phyloP scores from a whole-genome alignment of 1,284 basidiomycete genomes.

The Chiua sp. region DNA sequence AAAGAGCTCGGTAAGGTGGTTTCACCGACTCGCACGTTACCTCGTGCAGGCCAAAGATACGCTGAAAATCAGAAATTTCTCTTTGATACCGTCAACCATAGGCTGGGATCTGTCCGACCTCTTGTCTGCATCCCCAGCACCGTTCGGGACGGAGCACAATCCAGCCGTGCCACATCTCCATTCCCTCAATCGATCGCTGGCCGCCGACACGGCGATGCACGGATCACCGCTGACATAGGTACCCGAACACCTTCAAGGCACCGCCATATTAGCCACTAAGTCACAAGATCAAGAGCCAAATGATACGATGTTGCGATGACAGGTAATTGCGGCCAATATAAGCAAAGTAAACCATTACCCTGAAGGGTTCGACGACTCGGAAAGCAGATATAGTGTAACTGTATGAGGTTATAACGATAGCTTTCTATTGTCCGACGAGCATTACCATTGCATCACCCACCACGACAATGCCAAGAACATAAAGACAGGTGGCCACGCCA shows the following conservation, averaged over 20 bases:
- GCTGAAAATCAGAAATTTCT: not conserved
- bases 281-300: not conserved
- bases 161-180: not conserved
- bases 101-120: not conserved
- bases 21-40: not conserved
- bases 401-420: not conserved
- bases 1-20: not conserved
- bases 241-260: not conserved
- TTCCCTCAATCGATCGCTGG: slow-evolving; percentile 3
- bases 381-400: not conserved
- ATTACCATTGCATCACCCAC: slow-evolving; percentile 34
- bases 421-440: not conserved
- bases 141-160: not conserved
- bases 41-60: not conserved
- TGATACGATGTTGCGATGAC: not conserved
- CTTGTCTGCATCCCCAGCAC: not conserved
- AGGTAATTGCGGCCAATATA: not conserved
- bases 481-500: slow-evolving; percentile 43
- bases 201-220: slow-evolving; percentile 4
- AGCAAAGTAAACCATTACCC: not conserved
- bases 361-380: not conserved
- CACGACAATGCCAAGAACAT: slow-evolving; percentile 29
- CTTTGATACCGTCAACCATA: not conserved
- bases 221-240: slow-evolving; percentile 6
- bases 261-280: not conserved